These are phyloP conservation scores for Colletotrichum sp. DNA, from an alignment of 2,329 filamentous ascomycete genomes.

Conservation along the genomic window DNA sequence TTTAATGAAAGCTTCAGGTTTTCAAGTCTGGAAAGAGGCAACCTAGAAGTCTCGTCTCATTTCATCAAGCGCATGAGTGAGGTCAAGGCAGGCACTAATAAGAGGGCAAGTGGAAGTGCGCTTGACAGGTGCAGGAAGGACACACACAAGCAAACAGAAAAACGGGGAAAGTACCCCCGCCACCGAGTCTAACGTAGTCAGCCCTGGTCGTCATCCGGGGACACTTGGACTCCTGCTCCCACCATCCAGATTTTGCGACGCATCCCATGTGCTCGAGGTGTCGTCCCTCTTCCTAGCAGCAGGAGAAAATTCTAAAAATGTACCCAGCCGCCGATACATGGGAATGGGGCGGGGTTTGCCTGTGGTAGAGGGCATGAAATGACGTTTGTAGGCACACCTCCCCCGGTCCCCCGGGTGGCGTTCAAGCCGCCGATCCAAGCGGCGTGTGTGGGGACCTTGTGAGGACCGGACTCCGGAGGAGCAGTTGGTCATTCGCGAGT, in stretches of 20 bases:
- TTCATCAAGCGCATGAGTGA: not conserved
- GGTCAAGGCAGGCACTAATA: not conserved
- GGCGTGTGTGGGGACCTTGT: not conserved
- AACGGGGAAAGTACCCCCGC: slow-evolving; percentile 6
- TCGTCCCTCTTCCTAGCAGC: not conserved
- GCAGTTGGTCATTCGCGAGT: not conserved
- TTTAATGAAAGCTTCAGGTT: not conserved
- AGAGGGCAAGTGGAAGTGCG: not conserved
- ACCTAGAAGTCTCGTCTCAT: not conserved
- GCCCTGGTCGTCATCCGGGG: not conserved
- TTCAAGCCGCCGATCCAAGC: slow-evolving; percentile 4
- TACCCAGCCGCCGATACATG: not conserved
- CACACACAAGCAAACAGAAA: not conserved
- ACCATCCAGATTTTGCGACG: not conserved
- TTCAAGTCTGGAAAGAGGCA: not conserved
- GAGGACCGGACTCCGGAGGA: not conserved
- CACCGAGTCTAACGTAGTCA: not conserved
- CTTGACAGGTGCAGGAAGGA: not conserved
- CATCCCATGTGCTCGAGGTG: not conserved
- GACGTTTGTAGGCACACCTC: slow-evolving; percentile 3
- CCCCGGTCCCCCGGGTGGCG: slow-evolving; percentile 15
- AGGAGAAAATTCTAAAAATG: not conserved
- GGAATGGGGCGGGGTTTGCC: not conserved
- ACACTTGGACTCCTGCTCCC: not conserved
- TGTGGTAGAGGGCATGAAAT: not conserved